Conservation (phyloP, 805 yeast species). For the Ogataea zsoltii region DNA sequence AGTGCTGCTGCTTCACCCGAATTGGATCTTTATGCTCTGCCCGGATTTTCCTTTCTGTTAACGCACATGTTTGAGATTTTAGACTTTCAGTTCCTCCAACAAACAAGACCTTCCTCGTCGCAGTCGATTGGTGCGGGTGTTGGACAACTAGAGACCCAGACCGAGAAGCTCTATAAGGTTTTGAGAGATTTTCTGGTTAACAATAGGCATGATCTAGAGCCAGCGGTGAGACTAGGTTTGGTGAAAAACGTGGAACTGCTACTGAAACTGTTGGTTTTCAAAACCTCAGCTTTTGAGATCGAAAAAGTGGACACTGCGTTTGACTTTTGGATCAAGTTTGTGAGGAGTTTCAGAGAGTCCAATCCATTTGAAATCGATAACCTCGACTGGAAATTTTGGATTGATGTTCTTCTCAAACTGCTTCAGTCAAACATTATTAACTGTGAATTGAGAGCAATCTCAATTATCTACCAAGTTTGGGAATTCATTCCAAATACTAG, state of each 20-base stretch:
- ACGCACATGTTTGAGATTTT: conserved; percentile 47
- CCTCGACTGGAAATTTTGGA: conserved; percentile 80
- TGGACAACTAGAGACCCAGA: conserved; percentile 21
- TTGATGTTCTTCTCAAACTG: conserved; percentile 57
- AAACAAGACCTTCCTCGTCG: conserved; percentile 7
- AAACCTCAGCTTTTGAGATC: conserved; percentile 27
- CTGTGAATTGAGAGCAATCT: conserved; percentile 60
- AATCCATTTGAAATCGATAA: conserved; percentile 14
- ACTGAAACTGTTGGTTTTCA: conserved; percentile 24
- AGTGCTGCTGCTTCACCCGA: conserved; percentile 12
- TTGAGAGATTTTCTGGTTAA: conserved; percentile 39
- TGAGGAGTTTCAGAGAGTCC: conserved; percentile 21
- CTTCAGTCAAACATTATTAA: conserved; percentile 62
- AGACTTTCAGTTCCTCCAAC: conserved; percentile 26
- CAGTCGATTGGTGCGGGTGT: conserved; percentile 1
- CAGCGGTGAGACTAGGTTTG: conserved; percentile 21
- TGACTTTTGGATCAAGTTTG: conserved; percentile 26
- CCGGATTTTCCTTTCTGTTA: conserved; percentile 48
- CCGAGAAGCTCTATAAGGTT: conserved; percentile 35
- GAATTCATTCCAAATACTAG: conserved; percentile 51
- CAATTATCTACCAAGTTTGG: conserved; percentile 75
- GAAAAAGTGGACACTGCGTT: conserved; percentile 26
- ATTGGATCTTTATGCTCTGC: conserved; percentile 31
- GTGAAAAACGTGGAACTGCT: conserved; percentile 25
- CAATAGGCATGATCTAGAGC: conserved; percentile 32